Conservation (phyloP, 1,284 basidiomycete genomes). For the Blastosporella zonata region DNA sequence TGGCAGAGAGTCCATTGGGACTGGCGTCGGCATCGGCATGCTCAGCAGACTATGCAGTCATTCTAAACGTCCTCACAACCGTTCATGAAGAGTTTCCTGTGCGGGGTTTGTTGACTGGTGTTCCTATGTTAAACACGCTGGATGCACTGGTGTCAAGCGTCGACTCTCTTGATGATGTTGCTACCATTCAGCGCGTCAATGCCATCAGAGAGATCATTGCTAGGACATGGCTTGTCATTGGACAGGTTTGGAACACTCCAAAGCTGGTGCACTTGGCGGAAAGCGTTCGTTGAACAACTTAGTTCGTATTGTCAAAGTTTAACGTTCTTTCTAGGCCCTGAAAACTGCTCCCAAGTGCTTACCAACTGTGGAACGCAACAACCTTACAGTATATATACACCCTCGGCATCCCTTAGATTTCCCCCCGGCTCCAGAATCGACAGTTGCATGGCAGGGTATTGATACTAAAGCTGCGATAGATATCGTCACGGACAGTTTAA, state of each 20-base stretch:
- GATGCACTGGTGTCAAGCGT: slow-evolving; percentile 48
- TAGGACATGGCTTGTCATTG: slow-evolving; percentile 67
- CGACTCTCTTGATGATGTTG: slow-evolving; percentile 39
- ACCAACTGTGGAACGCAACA: slow-evolving; percentile 26
- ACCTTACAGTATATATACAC: slow-evolving; percentile 35
- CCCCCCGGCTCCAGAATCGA: slow-evolving; percentile 23
- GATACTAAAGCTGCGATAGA: slow-evolving; percentile 53
- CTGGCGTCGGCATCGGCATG: slow-evolving; percentile 49
- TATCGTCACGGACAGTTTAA: slow-evolving; percentile 47
- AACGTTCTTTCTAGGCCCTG: slow-evolving; percentile 31
- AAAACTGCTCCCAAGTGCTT: slow-evolving; percentile 29
- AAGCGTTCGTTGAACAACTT: slow-evolving; percentile 40
- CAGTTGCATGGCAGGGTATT: slow-evolving; percentile 36
- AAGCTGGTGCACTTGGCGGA: slow-evolving; percentile 55
- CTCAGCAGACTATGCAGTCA: slow-evolving; percentile 75
- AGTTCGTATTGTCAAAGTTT: not conserved
- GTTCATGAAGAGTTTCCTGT: slow-evolving; percentile 72
- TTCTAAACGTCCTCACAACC: slow-evolving; percentile 67
- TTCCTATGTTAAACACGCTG: slow-evolving; percentile 85
- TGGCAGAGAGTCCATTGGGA: slow-evolving; percentile 45
- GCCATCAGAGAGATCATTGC: slow-evolving; percentile 66
- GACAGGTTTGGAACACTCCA: slow-evolving; percentile 65
- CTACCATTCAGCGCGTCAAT: slow-evolving; percentile 45
- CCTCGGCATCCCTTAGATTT: slow-evolving; percentile 35
- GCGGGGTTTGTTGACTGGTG: slow-evolving; percentile 70